Evolutionary conservation across 1,284 basidiomycete genomes (phyloP), one percentile per base, ranked within the genome.

Genomic region (Meripilus lineatus): DNA sequence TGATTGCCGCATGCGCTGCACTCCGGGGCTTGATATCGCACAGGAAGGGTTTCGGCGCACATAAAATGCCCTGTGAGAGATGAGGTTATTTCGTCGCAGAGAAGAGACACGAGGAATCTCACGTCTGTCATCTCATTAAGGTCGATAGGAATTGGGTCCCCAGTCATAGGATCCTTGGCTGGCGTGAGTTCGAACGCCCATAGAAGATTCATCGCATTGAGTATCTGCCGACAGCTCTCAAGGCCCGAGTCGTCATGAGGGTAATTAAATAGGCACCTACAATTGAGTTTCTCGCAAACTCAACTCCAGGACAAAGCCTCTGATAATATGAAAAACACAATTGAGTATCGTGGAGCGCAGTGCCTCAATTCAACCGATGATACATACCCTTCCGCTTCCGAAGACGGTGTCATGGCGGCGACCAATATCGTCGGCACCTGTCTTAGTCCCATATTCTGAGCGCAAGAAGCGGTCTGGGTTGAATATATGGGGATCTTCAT

Each of bases 291-390:
- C 48, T 24, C 2, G 53, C 56, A 28, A 59, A 21, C 20, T 49
- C 44, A 28, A 52, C 50, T 2, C 56, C 56, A 3, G 55, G 49
- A 45, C 57, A 59, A 21, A 55, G 45, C 14, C 56, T 32, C 51
- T 58, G 18, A 13, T 4, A 43, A 18, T 3, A 4, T 17, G 7
- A 43, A 30, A 33, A 17, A 8, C n/a, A 18, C 13, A 21, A 44
- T 23, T 17, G 41, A 26, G 38, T 18, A 20, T 14, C 24, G 28
- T 13, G 20, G 11, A 13, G 18, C 20, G 21, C 4, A 32, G 17
- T 5, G 14, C 8, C 18, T 38, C 13, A 38, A 28, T 25, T 2
- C 17, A 28, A 47, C 4, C 11, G 14, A 28, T 28, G 36, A 25
- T 7, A 40, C 45, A 8, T 33, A 56, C 55, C 39, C 56, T 22